Percentiles rank a stretch among this genome's conserved stretches.
These are phyloP conservation scores for Adansonia madagascariensis DNA, from an alignment of 441 rosid genomes.

Conservation along the genomic window DNA sequence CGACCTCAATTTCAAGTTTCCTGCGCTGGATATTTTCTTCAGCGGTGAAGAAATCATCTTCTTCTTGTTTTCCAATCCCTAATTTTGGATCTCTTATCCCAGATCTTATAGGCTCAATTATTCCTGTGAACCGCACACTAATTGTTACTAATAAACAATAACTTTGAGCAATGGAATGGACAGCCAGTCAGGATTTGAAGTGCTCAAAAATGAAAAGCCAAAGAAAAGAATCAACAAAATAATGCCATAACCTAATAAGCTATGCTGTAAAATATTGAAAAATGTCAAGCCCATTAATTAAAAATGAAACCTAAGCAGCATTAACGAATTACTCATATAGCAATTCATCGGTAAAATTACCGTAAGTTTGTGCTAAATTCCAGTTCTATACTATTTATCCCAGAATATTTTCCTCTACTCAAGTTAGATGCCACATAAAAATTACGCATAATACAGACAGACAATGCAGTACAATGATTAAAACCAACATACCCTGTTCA, in stretches of 20 bases:
- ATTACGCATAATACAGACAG: neutral
- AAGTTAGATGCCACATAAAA: neutral
- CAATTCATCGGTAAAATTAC: neutral
- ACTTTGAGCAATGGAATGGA: neutral
- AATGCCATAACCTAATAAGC: neutral
- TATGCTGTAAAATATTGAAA: neutral
- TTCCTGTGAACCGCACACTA: slow-evolving; percentile 45
- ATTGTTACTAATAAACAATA: neutral
- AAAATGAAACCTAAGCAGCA: neutral
- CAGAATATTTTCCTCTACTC: neutral
- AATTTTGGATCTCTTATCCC: slow-evolving; percentile 84
- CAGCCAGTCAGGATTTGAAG: neutral
- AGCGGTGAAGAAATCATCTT: slow-evolving; percentile 87
- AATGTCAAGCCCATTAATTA: neutral
- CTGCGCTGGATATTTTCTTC: slow-evolving; percentile 87
- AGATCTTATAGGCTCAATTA: slow-evolving; percentile 78
- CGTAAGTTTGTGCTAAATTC: neutral
- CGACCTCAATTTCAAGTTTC: slow-evolving; percentile 83
- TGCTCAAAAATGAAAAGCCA: neutral
- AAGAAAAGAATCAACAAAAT: slow-evolving; percentile 2
- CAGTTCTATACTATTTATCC: slow-evolving; percentile 12
- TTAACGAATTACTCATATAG: neutral
- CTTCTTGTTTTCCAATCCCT: slow-evolving; percentile 91
- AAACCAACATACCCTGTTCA: slow-evolving; percentile 71
- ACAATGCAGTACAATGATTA: neutral